Base-by-base conservation (phyloP, 345 rosid genomes). In the Acer yangbiense region DNA sequence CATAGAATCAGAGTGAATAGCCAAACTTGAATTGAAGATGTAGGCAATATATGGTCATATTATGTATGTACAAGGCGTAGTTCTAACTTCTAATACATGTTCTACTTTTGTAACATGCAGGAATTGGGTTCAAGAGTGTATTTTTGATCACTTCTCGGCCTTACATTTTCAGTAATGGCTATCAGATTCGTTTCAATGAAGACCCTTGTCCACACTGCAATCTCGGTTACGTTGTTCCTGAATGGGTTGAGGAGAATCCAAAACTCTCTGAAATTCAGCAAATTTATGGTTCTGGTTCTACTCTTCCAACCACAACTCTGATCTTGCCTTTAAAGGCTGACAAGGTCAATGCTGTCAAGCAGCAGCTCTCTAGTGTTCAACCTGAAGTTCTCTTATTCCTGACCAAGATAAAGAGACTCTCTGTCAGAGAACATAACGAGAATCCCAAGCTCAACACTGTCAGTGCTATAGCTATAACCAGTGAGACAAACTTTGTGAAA, bases 51-150 rank as follows among this genome's bases (percentile, higher is more conserved):
- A 29, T 29, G 29, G 29, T 27, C 29, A 27, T 27, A 27, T 27
- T 27, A 1, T 27, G 32, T 14, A 46, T 6, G 5, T 13, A 13
- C 44, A 41, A 44, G 9, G 48, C 9, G 48, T 44, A 7, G 63
- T 58, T 61, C 2, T 29, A 29, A 29, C 32, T 29, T 29, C 32
- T 44, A 17, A 10, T 55, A n/a, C 25, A 18, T 20, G 3, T 58
- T 13, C n/a, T 43, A 6, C 11, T 39, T 18, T 43, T 23, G 29
- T 55, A 68, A 72, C 69, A 21, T 46, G 61, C 87, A 91, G 93
- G 95, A 4, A 89, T 91, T 46, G 95, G 93, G 1, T 91, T 91
- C 79, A 91, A 89, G 83, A 87, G 97, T 78, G 97, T 90, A 2
- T 92, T 91, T 65, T 75, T 89, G 74, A 88, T 92, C 8, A 85